Percentiles rank a stretch among this genome's conserved stretches.
phyloP scores from a whole-genome alignment of 495 filamentous ascomycete genomes.

The Aspergillus incahuasiensis region DNA sequence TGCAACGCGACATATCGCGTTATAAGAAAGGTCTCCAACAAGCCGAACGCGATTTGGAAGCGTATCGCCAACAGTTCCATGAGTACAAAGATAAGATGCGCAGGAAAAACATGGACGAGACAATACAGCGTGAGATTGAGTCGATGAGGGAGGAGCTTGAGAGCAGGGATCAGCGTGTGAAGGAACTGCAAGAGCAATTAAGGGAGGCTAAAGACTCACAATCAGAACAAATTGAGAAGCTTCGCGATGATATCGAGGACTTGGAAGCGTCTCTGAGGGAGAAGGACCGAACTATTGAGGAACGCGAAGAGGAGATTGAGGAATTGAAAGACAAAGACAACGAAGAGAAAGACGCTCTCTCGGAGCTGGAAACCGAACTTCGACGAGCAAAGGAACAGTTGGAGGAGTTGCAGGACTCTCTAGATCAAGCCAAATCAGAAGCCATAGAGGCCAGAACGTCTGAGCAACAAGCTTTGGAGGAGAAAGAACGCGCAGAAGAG shows the following conservation, averaged over 20 bases:
- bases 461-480: conserved; percentile 56
- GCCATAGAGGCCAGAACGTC: conserved; percentile 56
- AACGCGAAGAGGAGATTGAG: conserved; percentile 62
- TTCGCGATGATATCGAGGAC: conserved; percentile 65
- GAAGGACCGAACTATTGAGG: conserved; percentile 60
- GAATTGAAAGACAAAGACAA: conserved; percentile 52
- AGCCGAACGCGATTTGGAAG: conserved; percentile 77
- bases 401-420: conserved; percentile 57
- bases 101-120: conserved; percentile 64
- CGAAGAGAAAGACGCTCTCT: conserved; percentile 47
- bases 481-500: conserved; percentile 49
- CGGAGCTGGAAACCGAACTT: conserved; percentile 47
- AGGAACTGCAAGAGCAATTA: conserved; percentile 43
- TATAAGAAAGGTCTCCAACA: conserved; percentile 74
- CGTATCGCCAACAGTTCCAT: conserved; percentile 68
- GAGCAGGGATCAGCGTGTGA: conserved; percentile 49
- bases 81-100: conserved; percentile 76
- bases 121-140: conserved; percentile 56
- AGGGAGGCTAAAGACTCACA: conserved; percentile 42
- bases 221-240: conserved; percentile 52
- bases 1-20: conserved; percentile 77
- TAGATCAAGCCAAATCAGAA: conserved; percentile 47
- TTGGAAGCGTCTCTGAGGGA: conserved; percentile 61
- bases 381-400: conserved; percentile 54
- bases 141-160: conserved; percentile 56